phyloP scores from a whole-genome alignment of 495 filamentous ascomycete genomes.

The Lasiosphaeria ovina region DNA sequence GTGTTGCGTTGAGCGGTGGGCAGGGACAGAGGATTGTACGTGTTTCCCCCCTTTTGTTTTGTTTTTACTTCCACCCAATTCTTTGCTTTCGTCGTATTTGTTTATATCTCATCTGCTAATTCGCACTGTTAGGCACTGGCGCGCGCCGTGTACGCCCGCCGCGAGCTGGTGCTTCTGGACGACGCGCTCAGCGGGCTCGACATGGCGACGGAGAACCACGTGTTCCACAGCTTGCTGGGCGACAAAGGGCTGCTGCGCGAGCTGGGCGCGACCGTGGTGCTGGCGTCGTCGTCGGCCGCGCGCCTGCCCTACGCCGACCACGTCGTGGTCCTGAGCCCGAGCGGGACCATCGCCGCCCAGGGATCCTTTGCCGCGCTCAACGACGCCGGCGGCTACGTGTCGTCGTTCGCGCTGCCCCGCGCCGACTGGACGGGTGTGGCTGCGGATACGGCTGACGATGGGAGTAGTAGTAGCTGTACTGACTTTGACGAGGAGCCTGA shows the following conservation, averaged over 20 bases:
- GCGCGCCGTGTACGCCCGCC: slow-evolving; percentile 24
- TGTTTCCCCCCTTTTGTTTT: not conserved
- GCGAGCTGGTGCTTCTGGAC: slow-evolving; percentile 23
- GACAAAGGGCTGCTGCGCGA: slow-evolving; percentile 46
- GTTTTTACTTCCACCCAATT: not conserved
- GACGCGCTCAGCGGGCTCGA: slow-evolving; percentile 53
- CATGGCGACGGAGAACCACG: slow-evolving; percentile 53
- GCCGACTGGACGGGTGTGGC: slow-evolving; percentile 18
- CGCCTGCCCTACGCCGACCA: slow-evolving; percentile 50
- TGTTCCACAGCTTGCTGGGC: slow-evolving; percentile 57
- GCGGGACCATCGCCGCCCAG: slow-evolving; percentile 49
- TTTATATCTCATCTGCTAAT: not conserved
- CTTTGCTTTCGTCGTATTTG: not conserved
- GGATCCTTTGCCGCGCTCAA: slow-evolving; percentile 39
- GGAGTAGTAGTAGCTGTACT: not conserved
- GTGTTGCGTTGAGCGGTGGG: slow-evolving; percentile 38
- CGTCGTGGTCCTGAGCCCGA: slow-evolving; percentile 47
- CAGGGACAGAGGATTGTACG: slow-evolving; percentile 40
- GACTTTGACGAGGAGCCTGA: slow-evolving; percentile 1
- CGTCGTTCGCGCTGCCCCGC: slow-evolving; percentile 18
- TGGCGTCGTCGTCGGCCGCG: slow-evolving; percentile 33
- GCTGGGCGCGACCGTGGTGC: slow-evolving; percentile 49
- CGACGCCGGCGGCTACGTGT: slow-evolving; percentile 21
- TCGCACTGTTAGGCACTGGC: slow-evolving; percentile 19
- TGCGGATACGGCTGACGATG: not conserved